Evolutionary conservation across 192 early-diverging fungal genomes (phyloP), one percentile per base, ranked within the genome.

Genomic region (Dispira simplex): DNA sequence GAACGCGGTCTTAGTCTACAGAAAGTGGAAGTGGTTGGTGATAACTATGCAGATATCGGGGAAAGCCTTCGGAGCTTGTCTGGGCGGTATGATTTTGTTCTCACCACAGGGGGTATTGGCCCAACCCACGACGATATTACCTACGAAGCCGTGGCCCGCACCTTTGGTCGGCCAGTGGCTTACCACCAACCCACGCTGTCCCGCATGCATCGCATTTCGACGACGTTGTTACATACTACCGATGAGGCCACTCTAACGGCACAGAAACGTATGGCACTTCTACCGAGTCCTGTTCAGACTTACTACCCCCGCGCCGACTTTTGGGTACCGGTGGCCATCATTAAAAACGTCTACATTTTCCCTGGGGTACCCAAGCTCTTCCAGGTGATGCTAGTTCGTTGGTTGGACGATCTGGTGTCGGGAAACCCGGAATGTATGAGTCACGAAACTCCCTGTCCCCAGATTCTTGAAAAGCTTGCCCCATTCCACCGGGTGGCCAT

Each of bases 101-200:
- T 90, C 59, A 90, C 88, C 23, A 82, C 75, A 64, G 88, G 88
- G 27, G 88, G 88, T 11, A 87, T 88, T 47, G 85, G 86, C 44
- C 78, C 81, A 5, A 85, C 85, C 0, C 79, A 84, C 65, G 83
- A 85, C 58, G 81, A 87, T 65, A 83, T 87, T 45, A 87, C 80
- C 0, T 87, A 90, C 66, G 63, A 63, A 20, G 74, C 85, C 1
- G 67, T 90, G 4, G 85, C 83, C 10, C 65, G 63, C 27, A 81
- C 86, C 8, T 88, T 79, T 66, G 67, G 68, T 63, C 48, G 69
- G 28, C n/a, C 62, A n/a, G 69, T 90, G 27, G 65, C 49, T 27
- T 67, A 79, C 63, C 79, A 87, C 65, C 46, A 71, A 13, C 66
- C 58, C 27, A 90, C 86, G 18, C 70, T 82, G 27, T 60, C 69